Percentiles rank a stretch among this genome's conserved stretches.
These are phyloP conservation scores for Neurospora sp. DNA, from an alignment of 495 filamentous ascomycete species.

Conservation along the genomic window DNA sequence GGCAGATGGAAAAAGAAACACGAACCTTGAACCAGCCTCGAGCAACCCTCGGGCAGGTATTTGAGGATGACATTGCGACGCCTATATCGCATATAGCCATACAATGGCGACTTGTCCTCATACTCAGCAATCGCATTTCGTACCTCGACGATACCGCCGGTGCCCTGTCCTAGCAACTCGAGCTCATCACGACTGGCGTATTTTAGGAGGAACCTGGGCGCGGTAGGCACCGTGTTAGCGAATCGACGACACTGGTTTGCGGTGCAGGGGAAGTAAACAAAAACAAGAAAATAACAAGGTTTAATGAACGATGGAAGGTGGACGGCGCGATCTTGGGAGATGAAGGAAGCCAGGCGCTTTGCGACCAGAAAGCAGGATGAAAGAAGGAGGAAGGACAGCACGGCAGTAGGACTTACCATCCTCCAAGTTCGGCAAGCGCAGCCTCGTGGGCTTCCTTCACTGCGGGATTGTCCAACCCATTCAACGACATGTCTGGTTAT, in stretches of 20 bases:
- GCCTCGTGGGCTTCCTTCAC: constrained; percentile 78
- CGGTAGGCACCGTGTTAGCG: constrained; percentile 10
- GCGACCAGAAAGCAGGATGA: constrained; percentile 1
- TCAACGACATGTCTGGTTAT: constrained; percentile 71
- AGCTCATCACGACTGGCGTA: constrained; percentile 86
- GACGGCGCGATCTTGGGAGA: not conserved
- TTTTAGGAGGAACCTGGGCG: constrained; percentile 80
- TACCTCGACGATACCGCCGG: constrained; percentile 75
- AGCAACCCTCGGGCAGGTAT: constrained; percentile 83
- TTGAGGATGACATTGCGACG: constrained; percentile 86
- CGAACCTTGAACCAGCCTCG: constrained; percentile 82
- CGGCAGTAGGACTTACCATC: constrained; percentile 60
- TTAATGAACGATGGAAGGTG: not conserved
- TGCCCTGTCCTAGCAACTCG: constrained; percentile 65
- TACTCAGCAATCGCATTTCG: constrained; percentile 68
- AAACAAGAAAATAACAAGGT: not conserved
- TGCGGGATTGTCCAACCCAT: constrained; percentile 78
- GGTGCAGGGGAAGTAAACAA: not conserved
- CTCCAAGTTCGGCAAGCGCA: constrained; percentile 73
- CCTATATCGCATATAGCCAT: constrained; percentile 83
- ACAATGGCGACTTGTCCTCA: constrained; percentile 75
- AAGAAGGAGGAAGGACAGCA: not conserved
- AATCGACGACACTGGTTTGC: not conserved
- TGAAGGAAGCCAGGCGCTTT: not conserved
- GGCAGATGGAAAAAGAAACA: constrained; percentile 4